Evolutionary conservation across 2,329 filamentous ascomycete genomes (phyloP).

Genomic region (Dichotomopilus funicola): DNA sequence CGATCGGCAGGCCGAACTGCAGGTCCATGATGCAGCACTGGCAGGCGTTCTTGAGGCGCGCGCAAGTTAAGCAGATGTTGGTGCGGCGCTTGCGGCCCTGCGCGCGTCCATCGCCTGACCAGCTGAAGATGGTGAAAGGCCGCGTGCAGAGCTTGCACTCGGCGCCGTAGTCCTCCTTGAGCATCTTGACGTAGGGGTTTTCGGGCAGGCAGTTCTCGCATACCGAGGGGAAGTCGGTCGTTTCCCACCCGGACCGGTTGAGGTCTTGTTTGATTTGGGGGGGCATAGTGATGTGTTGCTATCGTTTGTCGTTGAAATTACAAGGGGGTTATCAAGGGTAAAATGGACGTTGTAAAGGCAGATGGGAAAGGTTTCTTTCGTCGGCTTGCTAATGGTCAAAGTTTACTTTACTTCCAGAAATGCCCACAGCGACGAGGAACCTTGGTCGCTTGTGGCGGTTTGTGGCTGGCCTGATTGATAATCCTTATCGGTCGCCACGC

Average conservation of each 20-base stretch:
- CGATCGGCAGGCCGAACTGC: slow-evolving; percentile 89
- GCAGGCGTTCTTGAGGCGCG: slow-evolving; percentile 96
- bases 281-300: slow-evolving; percentile 49
- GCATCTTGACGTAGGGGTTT: slow-evolving; percentile 97
- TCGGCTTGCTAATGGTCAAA: not conserved
- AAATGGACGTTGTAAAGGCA: no score
- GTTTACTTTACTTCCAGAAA: not conserved
- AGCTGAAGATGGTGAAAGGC: slow-evolving; percentile 91
- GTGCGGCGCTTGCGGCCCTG: slow-evolving; percentile 83
- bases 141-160: slow-evolving; percentile 86
- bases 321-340: not conserved
- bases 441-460: slow-evolving; percentile 1
- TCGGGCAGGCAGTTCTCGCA: slow-evolving; percentile 92
- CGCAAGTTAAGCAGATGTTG: slow-evolving; percentile 93
- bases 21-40: slow-evolving; percentile 98
- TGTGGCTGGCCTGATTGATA: not conserved
- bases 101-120: slow-evolving; percentile 79
- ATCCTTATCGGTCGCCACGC: not conserved
- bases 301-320: not conserved
- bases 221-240: slow-evolving; percentile 81
- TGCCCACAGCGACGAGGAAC: not conserved
- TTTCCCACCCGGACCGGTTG: slow-evolving; percentile 93
- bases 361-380: no score
- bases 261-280: slow-evolving; percentile 94
- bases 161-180: slow-evolving; percentile 92